Percentiles rank a stretch among this genome's conserved stretches.
phyloP scores from a whole-genome alignment of 2,329 filamentous ascomycete species.

The Plenodomus lindquistii region DNA sequence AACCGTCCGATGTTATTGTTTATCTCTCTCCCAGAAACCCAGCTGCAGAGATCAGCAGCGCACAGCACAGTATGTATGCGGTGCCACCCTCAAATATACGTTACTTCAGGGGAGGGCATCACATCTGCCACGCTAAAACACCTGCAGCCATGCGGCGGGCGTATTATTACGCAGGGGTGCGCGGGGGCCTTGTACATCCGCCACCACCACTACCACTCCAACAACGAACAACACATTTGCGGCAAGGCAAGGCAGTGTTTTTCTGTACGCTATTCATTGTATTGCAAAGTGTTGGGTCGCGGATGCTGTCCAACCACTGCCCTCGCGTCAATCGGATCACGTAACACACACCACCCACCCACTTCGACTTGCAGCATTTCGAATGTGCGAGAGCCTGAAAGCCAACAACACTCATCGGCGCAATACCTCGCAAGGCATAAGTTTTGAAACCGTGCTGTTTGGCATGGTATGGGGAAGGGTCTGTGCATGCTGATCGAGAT shows the following conservation, averaged over 20 bases:
- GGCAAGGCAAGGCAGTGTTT: conserved; percentile 12
- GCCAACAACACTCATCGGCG: conserved; percentile 1
- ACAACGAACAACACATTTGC: conserved; percentile 11
- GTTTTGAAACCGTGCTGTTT: conserved; percentile 24
- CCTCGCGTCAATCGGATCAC: conserved; percentile 5
- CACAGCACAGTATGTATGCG: conserved; percentile 25
- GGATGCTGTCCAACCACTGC: conserved; percentile 11
- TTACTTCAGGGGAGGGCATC: conserved; percentile 21
- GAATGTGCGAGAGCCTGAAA: not conserved
- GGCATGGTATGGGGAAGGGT: not conserved
- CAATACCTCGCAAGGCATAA: conserved; percentile 9
- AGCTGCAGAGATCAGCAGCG: conserved; percentile 16
- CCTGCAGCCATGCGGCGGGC: not conserved
- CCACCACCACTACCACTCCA: conserved; percentile 11
- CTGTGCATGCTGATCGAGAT: not conserved
- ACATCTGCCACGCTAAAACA: not conserved
- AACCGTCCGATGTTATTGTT: not conserved
- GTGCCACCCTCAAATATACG: conserved; percentile 23
- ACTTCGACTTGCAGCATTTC: conserved; percentile 8
- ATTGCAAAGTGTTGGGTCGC: conserved; percentile 7
- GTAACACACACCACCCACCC: too few relatives aligned
- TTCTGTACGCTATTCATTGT: conserved; percentile 5
- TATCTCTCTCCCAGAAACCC: not conserved
- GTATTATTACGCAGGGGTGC: not conserved
- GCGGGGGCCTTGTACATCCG: conserved; percentile 24